A percentile compares a stretch with the other conserved stretches of the same genome.
phyloP scores from a whole-genome alignment of 495 filamentous ascomycete genomes.

The Ascodesmis nigricans region DNA sequence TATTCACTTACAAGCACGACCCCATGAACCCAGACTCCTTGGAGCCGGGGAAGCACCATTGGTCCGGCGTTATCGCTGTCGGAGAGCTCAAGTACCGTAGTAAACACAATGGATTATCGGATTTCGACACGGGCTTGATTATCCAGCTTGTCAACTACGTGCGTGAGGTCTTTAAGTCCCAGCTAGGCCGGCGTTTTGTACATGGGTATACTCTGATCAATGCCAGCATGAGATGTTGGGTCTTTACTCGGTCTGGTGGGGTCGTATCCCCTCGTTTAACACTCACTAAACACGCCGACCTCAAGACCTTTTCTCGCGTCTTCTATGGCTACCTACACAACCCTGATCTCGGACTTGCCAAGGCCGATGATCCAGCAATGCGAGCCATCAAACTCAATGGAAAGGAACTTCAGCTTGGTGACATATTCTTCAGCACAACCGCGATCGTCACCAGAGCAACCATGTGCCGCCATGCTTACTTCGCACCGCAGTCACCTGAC shows the following conservation, averaged over 20 bases:
- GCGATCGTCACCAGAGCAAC: constrained; percentile 4
- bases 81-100: constrained; percentile 8
- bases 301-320: background rate
- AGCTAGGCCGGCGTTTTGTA: constrained; percentile 1
- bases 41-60: background rate
- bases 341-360: background rate
- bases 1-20: background rate
- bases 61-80: constrained; percentile 2
- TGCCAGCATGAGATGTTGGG: constrained; percentile 3
- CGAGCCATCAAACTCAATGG: background rate
- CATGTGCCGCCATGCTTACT: constrained; percentile 1
- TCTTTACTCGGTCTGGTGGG: constrained; percentile 4
- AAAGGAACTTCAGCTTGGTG: background rate
- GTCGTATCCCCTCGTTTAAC: background rate
- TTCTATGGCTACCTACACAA: background rate
- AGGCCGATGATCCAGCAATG: background rate
- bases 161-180: background rate
- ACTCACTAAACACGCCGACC: background rate
- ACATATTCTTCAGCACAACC: background rate
- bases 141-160: constrained; percentile 1
- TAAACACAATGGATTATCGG: background rate
- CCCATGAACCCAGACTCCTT: no score
- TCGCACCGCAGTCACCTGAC: background rate
- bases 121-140: background rate
- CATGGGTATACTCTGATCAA: constrained; percentile 3